phyloP scores from a whole-genome alignment of 2,329 filamentous ascomycete genomes.

The Colletotrichum cordylinicola region DNA sequence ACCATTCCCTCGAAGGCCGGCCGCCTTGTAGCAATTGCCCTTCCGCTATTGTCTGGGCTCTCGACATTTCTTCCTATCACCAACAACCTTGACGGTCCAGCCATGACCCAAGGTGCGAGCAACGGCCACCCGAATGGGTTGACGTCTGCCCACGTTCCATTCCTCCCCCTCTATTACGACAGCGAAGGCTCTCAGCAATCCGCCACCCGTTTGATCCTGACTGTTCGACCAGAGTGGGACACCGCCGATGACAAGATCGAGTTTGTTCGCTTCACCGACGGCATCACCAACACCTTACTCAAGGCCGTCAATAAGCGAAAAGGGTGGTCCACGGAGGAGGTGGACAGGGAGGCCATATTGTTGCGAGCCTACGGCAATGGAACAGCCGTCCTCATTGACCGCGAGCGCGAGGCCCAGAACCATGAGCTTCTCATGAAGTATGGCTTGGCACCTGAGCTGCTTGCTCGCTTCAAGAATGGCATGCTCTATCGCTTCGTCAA shows the following conservation, averaged over 20 bases:
- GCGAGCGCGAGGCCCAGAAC: conserved; percentile 79
- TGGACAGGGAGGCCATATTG: conserved; percentile 85
- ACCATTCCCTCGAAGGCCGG: background rate
- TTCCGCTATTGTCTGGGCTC: conserved; percentile 11
- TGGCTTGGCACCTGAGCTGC: conserved; percentile 82
- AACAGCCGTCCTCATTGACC: conserved; percentile 94
- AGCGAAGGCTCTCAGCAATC: conserved; percentile 78
- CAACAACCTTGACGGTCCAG: background rate
- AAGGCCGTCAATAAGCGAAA: conserved; percentile 74
- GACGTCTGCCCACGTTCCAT: conserved; percentile 54
- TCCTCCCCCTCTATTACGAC: conserved; percentile 81
- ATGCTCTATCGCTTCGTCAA: conserved; percentile 92
- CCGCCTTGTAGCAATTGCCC: background rate
- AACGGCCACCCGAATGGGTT: conserved; percentile 38
- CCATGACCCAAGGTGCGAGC: conserved; percentile 22
- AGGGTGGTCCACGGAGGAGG: conserved; percentile 75
- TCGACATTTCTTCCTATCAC: background rate
- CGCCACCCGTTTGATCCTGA: conserved; percentile 78
- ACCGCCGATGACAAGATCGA: conserved; percentile 75
- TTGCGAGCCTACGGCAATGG: conserved; percentile 93
- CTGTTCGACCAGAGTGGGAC: conserved; percentile 85
- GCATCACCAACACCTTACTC: conserved; percentile 93
- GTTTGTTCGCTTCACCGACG: conserved; percentile 92
- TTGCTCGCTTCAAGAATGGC: conserved; percentile 94
- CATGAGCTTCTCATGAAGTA: conserved; percentile 88